A percentile compares a stretch with the other conserved stretches of the same genome.
Evolutionary conservation across 495 filamentous ascomycete genomes (phyloP).

Genomic region (Penicillium manginii): DNA sequence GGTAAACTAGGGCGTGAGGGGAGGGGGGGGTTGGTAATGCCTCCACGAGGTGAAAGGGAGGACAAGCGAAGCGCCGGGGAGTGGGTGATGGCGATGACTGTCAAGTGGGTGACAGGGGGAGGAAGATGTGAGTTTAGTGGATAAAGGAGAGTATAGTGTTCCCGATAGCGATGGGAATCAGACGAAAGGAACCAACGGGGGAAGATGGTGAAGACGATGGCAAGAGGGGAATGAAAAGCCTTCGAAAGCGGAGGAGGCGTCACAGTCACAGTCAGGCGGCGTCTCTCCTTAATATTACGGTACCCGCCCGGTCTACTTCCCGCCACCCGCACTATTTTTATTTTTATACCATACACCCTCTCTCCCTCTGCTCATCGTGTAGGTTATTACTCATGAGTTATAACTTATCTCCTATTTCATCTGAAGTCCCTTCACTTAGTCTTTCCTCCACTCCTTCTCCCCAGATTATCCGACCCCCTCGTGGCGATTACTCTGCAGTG

Average conservation of each 20-base stretch:
- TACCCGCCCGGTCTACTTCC: constrained; percentile 24
- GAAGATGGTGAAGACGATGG: constrained; percentile 16
- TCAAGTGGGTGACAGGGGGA: neutral
- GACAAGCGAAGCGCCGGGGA: constrained; percentile 5
- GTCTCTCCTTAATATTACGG: constrained; percentile 42
- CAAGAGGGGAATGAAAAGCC: constrained; percentile 31
- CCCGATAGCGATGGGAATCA: neutral
- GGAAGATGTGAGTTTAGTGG: constrained; percentile 1
- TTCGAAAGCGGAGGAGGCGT: constrained; percentile 34
- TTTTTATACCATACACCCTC: constrained; percentile 10
- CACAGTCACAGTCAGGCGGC: constrained; percentile 21
- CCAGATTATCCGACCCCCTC: constrained; percentile 20
- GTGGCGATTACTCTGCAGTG: constrained; percentile 16
- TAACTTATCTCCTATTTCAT: no score
- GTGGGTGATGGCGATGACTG: neutral
- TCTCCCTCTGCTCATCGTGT: neutral
- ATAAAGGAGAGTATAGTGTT: constrained; percentile 3
- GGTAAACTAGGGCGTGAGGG: neutral
- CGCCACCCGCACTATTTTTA: constrained; percentile 27
- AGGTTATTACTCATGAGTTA: no score
- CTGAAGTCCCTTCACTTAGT: neutral
- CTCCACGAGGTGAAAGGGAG: constrained; percentile 11
- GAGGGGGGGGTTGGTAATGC: constrained; percentile 2
- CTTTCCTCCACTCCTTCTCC: neutral
- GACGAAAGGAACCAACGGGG: constrained; percentile 1